Evolutionary conservation across 495 filamentous ascomycete genomes (phyloP).

Genomic region (Cryomyces antarcticus): DNA sequence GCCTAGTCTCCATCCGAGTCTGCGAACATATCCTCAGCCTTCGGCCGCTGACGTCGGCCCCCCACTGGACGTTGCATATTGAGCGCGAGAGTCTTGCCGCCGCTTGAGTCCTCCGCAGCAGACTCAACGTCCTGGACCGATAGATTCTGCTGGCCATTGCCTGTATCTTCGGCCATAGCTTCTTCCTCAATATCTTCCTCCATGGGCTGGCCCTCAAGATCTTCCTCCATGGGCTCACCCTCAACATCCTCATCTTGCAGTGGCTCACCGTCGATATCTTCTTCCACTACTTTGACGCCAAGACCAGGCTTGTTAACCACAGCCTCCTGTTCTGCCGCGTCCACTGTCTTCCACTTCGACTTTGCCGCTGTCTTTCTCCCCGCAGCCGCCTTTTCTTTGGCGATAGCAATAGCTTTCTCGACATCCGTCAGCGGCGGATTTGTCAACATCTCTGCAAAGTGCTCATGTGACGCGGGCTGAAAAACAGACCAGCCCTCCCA

Average conservation of each 20-base stretch:
- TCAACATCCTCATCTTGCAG: conserved; percentile 29
- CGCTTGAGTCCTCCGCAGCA: conserved; percentile 10
- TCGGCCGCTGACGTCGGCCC: conserved; percentile 34
- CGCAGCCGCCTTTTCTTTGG: conserved; percentile 7
- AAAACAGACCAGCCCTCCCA: conserved; percentile 93
- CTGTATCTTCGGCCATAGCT: conserved; percentile 12
- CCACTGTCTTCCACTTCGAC: conserved; percentile 51
- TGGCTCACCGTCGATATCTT: conserved; percentile 29
- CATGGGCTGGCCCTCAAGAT: conserved; percentile 21
- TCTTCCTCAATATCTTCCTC: conserved; percentile 27
- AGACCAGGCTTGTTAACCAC: conserved; percentile 13
- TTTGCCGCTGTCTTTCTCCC: conserved; percentile 15
- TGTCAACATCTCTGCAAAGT: conserved; percentile 52
- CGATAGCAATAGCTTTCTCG: conserved; percentile 12
- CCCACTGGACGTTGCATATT: not conserved
- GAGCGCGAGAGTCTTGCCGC: conserved; percentile 16
- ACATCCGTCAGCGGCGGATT: conserved; percentile 44
- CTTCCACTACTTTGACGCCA: conserved; percentile 10
- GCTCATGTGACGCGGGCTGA: conserved; percentile 48
- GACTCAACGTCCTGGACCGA: not conserved
- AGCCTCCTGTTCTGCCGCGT: conserved; percentile 22
- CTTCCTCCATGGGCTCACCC: conserved; percentile 30
- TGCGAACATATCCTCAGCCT: conserved; percentile 90
- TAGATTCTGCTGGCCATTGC: not conserved
- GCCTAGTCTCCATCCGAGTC: conserved; percentile 25